Base-by-base conservation (phyloP, 73 alveolate genomes). In the Symbiodinium pilosum region DNA sequence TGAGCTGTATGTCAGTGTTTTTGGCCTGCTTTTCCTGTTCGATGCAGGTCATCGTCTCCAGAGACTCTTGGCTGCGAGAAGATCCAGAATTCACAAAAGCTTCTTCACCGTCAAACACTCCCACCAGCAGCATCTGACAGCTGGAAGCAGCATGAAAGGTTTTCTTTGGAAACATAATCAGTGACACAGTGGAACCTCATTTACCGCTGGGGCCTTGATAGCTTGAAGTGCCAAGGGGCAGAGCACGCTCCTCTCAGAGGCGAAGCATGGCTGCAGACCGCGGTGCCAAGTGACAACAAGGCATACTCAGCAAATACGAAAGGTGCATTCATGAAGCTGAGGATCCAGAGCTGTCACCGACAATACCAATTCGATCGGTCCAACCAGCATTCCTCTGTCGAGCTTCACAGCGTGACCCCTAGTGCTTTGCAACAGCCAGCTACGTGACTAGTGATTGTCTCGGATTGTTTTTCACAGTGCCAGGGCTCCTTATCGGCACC, bases 61-160 rank as follows among this genome's bases (percentile, higher is more conserved):
- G 81, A 64, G 81, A 14, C 24, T 64, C 81, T 14, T 64, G 81
- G 81, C 81, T 64, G 81, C 81, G 81, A n/a, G n/a, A n/a, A n/a
- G n/a, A n/a, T n/a, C n/a, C n/a, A n/a, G n/a, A n/a, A n/a, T n/a
- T n/a, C n/a, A n/a, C n/a, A n/a, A n/a, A n/a, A n/a, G n/a, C n/a
- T n/a, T n/a, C n/a, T n/a, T n/a, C n/a, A n/a, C n/a, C n/a, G n/a
- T n/a, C n/a, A n/a, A n/a, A n/a, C n/a, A n/a, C n/a, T n/a, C n/a
- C n/a, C n/a, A n/a, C n/a, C n/a, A n/a, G n/a, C n/a, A n/a, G n/a
- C n/a, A n/a, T n/a, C n/a, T n/a, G n/a, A n/a, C n/a, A n/a, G n/a
- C n/a, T n/a, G n/a, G n/a, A n/a, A n/a, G n/a, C n/a, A n/a, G n/a
- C n/a, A n/a, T n/a, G n/a, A n/a, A n/a, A n/a, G n/a, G n/a, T n/a